These are phyloP conservation scores for Fusarium sp. DNA, from an alignment of 2,329 filamentous ascomycete genomes.

Conservation along the genomic window DNA sequence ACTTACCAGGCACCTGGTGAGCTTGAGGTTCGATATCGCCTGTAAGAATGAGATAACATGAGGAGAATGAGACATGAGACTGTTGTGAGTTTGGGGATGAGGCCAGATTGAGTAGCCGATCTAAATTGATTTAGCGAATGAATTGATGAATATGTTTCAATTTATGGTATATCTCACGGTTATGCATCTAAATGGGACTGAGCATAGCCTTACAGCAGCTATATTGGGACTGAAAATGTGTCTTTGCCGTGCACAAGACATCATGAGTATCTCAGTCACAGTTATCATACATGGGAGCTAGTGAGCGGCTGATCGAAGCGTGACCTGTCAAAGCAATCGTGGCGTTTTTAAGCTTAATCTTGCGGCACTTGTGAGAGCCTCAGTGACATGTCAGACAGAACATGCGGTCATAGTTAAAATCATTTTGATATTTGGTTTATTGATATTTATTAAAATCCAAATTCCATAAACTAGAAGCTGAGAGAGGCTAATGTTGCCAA, in stretches of 20 bases:
- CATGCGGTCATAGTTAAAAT: not conserved
- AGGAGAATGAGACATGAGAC: not conserved
- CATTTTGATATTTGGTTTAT: not conserved
- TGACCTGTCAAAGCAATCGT: not conserved
- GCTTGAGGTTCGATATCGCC: conserved; percentile 50
- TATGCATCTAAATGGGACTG: no score
- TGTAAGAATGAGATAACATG: conserved; percentile 43
- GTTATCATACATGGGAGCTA: no score
- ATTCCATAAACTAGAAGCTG: accelerated
- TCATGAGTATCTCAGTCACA: no score
- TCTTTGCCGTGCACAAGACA: no score
- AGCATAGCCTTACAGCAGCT: no score
- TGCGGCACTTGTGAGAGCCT: not conserved
- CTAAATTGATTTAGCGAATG: conserved; percentile 20
- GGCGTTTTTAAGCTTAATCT: not conserved
- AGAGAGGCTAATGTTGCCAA: accelerated
- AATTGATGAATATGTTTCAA: not conserved
- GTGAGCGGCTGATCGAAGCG: no score
- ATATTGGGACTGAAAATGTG: no score
- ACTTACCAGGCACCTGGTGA: conserved; percentile 68
- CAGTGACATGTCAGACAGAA: no score
- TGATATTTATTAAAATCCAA: not conserved
- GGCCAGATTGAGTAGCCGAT: conserved; percentile 8
- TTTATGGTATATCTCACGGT: not conserved
- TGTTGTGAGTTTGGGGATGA: not conserved